Conservation (phyloP, 2,329 filamentous ascomycete species). For the Cladosporium velox region DNA sequence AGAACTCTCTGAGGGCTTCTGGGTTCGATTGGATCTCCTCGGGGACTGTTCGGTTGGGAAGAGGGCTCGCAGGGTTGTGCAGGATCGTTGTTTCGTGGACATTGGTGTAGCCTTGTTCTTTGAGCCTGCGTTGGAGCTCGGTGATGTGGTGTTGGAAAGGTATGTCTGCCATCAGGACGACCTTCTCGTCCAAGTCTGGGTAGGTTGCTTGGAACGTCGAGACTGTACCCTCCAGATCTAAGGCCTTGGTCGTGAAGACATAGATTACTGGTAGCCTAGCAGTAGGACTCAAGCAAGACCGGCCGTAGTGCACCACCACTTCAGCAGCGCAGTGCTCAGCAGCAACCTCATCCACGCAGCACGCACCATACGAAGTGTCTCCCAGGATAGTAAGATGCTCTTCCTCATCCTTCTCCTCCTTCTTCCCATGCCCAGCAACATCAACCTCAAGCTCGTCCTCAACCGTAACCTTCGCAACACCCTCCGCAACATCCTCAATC, state of each 20-base stretch:
- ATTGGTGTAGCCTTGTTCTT: slow-evolving; percentile 65
- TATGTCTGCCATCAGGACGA: slow-evolving; percentile 86
- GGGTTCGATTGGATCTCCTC: slow-evolving; percentile 47
- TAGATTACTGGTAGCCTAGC: slow-evolving; percentile 85
- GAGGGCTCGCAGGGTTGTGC: slow-evolving; percentile 73
- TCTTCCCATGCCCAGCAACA: not conserved
- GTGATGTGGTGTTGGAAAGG: slow-evolving; percentile 78
- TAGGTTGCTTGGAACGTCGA: slow-evolving; percentile 70
- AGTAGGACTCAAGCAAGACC: slow-evolving; percentile 88
- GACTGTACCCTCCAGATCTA: slow-evolving; percentile 63
- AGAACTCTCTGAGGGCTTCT: slow-evolving; percentile 62
- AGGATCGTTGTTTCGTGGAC: slow-evolving; percentile 71
- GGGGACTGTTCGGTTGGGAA: slow-evolving; percentile 81
- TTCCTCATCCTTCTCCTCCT: slow-evolving; percentile 36
- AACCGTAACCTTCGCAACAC: not conserved
- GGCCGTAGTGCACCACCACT: slow-evolving; percentile 90
- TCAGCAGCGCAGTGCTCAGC: slow-evolving; percentile 91
- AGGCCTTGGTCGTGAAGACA: slow-evolving; percentile 75
- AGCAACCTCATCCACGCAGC: slow-evolving; percentile 95
- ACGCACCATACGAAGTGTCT: slow-evolving; percentile 95
- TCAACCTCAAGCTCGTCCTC: slow-evolving; percentile 15
- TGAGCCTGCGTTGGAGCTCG: slow-evolving; percentile 57
- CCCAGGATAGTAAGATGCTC: slow-evolving; percentile 77
- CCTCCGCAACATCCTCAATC: slow-evolving; percentile 6
- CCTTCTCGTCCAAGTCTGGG: slow-evolving; percentile 60